Conservation (phyloP, 768 basidiomycete species). For the Pleurotus sapidus region DNA sequence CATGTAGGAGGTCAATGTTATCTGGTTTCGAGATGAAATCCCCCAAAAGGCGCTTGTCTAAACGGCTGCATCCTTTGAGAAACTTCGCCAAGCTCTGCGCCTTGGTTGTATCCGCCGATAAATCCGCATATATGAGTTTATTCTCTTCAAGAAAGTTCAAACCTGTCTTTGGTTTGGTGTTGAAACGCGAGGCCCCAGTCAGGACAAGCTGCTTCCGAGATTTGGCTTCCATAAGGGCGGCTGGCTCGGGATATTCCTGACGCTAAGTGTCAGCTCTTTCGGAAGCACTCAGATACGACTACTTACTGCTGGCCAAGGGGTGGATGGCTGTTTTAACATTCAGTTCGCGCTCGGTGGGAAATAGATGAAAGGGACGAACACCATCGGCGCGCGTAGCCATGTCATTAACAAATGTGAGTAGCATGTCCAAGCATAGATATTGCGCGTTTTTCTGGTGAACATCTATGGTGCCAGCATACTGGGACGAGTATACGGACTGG, state of each 20-base stretch:
- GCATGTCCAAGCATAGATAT: conserved; percentile 81
- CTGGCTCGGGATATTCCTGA: conserved; percentile 55
- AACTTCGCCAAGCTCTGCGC: conserved; percentile 77
- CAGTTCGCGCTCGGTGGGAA: conserved; percentile 11
- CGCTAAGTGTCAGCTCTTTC: background rate
- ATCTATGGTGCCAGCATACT: conserved; percentile 55
- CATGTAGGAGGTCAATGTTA: conserved; percentile 78
- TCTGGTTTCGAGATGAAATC: conserved; percentile 92
- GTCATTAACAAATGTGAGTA: conserved; percentile 83
- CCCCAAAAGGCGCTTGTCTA: conserved; percentile 92
- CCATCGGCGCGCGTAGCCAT: conserved; percentile 69
- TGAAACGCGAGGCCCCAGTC: conserved; percentile 83
- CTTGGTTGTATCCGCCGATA: conserved; percentile 53
- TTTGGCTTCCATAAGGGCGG: conserved; percentile 64
- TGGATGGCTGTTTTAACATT: conserved; percentile 28
- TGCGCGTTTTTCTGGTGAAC: conserved; percentile 76
- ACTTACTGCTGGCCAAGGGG: conserved; percentile 66
- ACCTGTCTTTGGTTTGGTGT: conserved; percentile 88
- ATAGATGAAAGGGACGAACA: conserved; percentile 27
- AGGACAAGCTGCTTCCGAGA: conserved; percentile 85
- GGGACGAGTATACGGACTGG: conserved; percentile 79
- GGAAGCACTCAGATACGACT: background rate
- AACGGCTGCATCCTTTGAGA: conserved; percentile 75
- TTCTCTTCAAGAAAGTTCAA: conserved; percentile 91
- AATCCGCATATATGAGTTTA: conserved; percentile 75